phyloP scores from a whole-genome alignment of 116 monocot genomes.

The Phalaenopsis hybrid region DNA sequence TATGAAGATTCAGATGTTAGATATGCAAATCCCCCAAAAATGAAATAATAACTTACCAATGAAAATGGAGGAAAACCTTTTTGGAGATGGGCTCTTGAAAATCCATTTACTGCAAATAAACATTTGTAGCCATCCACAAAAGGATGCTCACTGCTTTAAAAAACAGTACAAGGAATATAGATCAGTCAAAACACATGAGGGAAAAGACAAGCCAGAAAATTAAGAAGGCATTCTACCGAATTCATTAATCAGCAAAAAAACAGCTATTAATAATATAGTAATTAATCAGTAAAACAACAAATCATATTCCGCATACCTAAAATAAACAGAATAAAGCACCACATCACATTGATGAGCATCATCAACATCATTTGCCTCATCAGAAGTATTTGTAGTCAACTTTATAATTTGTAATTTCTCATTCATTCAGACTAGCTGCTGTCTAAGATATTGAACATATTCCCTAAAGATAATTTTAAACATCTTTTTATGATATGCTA shows the following conservation, averaged over 20 bases:
- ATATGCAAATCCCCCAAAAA: neutral
- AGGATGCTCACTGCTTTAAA: slow-evolving; percentile 29
- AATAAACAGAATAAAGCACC: neutral
- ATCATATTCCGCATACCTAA: neutral
- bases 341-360: neutral
- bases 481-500: neutral
- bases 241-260: neutral
- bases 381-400: neutral
- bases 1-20: neutral
- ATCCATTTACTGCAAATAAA: slow-evolving; percentile 44
- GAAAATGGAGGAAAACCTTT: slow-evolving; percentile 31
- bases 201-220: neutral
- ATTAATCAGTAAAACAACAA: neutral
- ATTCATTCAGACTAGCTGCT: too few relatives aligned
- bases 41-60: slow-evolving; percentile 23
- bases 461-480: neutral
- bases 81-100: slow-evolving; percentile 26
- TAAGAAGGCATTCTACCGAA: neutral
- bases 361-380: neutral
- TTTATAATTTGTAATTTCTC: too few relatives aligned
- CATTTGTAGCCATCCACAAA: slow-evolving; percentile 42
- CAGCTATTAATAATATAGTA: neutral
- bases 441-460: too few relatives aligned
- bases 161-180: neutral
- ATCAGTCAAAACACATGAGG: neutral